These are phyloP conservation scores for Yamadazyma spencermartinsiae DNA, from an alignment of 1,139 yeast species.

Conservation along the genomic window DNA sequence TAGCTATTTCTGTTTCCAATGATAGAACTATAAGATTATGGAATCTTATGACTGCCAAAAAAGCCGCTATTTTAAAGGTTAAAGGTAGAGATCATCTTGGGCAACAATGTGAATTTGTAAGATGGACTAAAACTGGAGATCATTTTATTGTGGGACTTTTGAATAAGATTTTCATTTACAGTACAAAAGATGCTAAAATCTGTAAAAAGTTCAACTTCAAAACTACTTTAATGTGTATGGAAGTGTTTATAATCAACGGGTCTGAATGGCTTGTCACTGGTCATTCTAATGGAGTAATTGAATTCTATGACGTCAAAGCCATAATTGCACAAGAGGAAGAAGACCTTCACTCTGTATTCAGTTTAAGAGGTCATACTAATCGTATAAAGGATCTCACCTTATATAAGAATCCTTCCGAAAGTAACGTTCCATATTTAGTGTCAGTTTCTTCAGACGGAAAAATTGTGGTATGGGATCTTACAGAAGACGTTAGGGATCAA, in stretches of 20 bases:
- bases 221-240: slow-evolving; percentile 69
- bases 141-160: slow-evolving; percentile 74
- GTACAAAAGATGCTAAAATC: slow-evolving; percentile 63
- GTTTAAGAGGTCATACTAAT: slow-evolving; percentile 74
- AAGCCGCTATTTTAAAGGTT: slow-evolving; percentile 81
- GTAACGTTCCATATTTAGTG: slow-evolving; percentile 52
- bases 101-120: slow-evolving; percentile 64
- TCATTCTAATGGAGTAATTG: slow-evolving; percentile 70
- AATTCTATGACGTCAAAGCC: slow-evolving; percentile 44
- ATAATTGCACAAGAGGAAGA: slow-evolving; percentile 20
- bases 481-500: slow-evolving; percentile 56
- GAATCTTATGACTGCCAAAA: slow-evolving; percentile 97
- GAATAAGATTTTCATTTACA: slow-evolving; percentile 64
- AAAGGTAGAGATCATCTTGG: slow-evolving; percentile 66
- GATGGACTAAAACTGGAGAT: slow-evolving; percentile 64
- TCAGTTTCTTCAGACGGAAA: slow-evolving; percentile 93
- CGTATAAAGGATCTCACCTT: slow-evolving; percentile 79
- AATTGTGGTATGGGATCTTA: slow-evolving; percentile 85
- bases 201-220: slow-evolving; percentile 49
- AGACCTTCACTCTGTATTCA: slow-evolving; percentile 49
- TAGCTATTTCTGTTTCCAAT: slow-evolving; percentile 85
- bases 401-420: slow-evolving; percentile 42
- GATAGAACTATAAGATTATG: slow-evolving; percentile 85
- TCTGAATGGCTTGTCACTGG: slow-evolving; percentile 66
- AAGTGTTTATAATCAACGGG: slow-evolving; percentile 43